Base-by-base conservation (phyloP, 495 filamentous ascomycete genomes). In the Hypoxylon subgilvum region DNA sequence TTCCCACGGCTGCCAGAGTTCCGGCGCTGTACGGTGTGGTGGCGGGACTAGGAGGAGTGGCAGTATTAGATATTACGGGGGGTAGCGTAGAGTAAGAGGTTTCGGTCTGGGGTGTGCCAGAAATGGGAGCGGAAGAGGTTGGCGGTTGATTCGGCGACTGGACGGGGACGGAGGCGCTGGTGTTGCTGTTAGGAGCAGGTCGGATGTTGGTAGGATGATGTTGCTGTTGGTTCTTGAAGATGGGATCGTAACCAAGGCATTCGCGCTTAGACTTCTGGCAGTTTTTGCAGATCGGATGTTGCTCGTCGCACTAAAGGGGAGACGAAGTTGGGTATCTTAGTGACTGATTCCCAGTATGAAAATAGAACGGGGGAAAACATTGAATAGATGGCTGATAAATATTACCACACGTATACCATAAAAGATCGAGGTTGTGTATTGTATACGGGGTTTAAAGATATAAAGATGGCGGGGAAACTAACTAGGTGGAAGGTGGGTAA, bases 261-360 rank as follows among this genome's bases (percentile, higher is more conserved):
- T 97, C 94, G 65, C 94, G 89, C 74, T 97, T 97, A 67, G 91
- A 96, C 75, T 97, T 98, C 69, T 92, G 88, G 76, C 94, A 98
- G 74, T 98, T 98, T 68, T 92, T 87, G 79, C 94, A 98, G 41
- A 88, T 84, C 6, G 94, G 94, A 75, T 97, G 92, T 21, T 83
- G 85, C 79, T 98, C 94, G 82, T 98, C 94, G 78, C 94, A 98
- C 94, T 98, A n/a, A n/a, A n/a, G 66, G 23, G 65, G 31, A 50
- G 25, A 43, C 48, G 6, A 27, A 32, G 49, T 43, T 27, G 10
- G 36, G 18, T 17, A 35, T 16, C 32, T 72, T 57, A 65, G n/a
- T n/a, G 60, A 42, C 43, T 41, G 32, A 27, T 12, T 34, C 38
- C 27, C 39, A 45, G 17, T 50, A 12, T 34, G 7, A 34, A 34